phyloP scores from a whole-genome alignment of 768 basidiomycete genomes.

The Russula virescens region DNA sequence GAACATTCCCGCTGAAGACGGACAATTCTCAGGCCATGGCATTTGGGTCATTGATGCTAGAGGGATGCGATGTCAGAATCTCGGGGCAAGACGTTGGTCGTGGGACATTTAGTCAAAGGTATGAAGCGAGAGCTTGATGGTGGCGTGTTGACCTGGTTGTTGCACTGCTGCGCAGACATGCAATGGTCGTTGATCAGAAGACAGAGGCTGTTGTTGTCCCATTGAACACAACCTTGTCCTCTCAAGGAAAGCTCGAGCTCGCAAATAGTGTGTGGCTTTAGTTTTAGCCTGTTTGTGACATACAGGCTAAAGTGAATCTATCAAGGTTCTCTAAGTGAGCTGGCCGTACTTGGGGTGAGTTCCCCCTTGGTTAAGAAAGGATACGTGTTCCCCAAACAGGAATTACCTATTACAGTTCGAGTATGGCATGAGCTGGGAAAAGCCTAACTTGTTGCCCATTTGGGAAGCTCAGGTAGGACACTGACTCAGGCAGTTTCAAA shows the following conservation, averaged over 20 bases:
- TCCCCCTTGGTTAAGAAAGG: neutral
- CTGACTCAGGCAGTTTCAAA: slow-evolving; percentile 3
- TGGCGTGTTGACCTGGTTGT: neutral
- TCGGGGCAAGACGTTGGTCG: slow-evolving; percentile 92
- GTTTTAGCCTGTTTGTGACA: neutral
- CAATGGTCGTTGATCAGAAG: slow-evolving; percentile 87
- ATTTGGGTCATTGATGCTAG: slow-evolving; percentile 78
- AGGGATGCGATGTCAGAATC: slow-evolving; percentile 79
- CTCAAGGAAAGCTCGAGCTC: slow-evolving; percentile 63
- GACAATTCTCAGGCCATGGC: slow-evolving; percentile 61
- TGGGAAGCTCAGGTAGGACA: slow-evolving; percentile 82
- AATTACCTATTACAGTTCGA: slow-evolving; percentile 80
- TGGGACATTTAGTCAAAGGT: slow-evolving; percentile 84
- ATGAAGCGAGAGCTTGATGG: slow-evolving; percentile 8
- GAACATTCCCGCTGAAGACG: neutral
- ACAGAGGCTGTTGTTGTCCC: slow-evolving; percentile 78
- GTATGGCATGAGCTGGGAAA: slow-evolving; percentile 86
- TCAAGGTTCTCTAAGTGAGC: slow-evolving; percentile 79
- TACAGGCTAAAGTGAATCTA: neutral
- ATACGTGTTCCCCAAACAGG: neutral
- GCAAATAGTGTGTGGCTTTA: slow-evolving; percentile 63
- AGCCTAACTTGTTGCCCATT: slow-evolving; percentile 72
- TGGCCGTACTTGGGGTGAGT: slow-evolving; percentile 81
- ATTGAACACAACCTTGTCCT: slow-evolving; percentile 61
- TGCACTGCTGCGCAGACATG: slow-evolving; percentile 48